Evolutionary conservation across 2,329 filamentous ascomycete species (phyloP), one percentile per base, ranked within the genome.

Genomic region (Paraconiothyrium brasiliense): DNA sequence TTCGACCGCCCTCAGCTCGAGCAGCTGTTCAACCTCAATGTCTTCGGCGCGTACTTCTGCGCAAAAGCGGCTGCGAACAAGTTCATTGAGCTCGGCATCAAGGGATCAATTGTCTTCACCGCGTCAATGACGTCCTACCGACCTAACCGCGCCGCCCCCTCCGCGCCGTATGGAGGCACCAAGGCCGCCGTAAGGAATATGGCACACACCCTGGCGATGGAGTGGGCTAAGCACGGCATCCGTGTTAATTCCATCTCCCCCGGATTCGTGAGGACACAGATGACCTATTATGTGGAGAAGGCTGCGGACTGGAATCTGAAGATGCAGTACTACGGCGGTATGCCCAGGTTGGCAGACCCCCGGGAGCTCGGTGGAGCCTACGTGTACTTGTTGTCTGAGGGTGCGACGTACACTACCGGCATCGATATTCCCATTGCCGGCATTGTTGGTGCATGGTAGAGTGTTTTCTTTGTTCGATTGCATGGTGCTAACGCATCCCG

Each of bases 171-270:
- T 60, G 79, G 80, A 41, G 79, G 77, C 11, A 81, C 79, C 30
- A 82, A 82, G 67, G 80, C 72, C 13, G 78, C 79, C 7, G 77
- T 81, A 11, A 71, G 79, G 48, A 81, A 81, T 58, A 81, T 82
- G 78, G 68, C 79, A 70, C 71, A 81, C 74, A 69, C 90, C 3
- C 87, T 95, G 27, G 92, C 91, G 47, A 91, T 91, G 58, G 92
- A 95, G 81, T 94, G 92, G 92, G 90, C 92, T 72, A 90, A 92
- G 81, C 86, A 92, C 80, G 85, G 86, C 70, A 93, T 94, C 75
- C 89, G 92, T 41, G 91, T 94, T 73, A 95, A 95, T 85, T 90
- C 88, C 79, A 93, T 94, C 80, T 92, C 89, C 7, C 92, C 92
- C 22, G 92, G 92, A 34, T 94, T 94, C 83, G 94, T 94, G 89